Evolutionary conservation across 129 eudicot genomes (phyloP).

Genomic region (Escallonia herrerae): DNA sequence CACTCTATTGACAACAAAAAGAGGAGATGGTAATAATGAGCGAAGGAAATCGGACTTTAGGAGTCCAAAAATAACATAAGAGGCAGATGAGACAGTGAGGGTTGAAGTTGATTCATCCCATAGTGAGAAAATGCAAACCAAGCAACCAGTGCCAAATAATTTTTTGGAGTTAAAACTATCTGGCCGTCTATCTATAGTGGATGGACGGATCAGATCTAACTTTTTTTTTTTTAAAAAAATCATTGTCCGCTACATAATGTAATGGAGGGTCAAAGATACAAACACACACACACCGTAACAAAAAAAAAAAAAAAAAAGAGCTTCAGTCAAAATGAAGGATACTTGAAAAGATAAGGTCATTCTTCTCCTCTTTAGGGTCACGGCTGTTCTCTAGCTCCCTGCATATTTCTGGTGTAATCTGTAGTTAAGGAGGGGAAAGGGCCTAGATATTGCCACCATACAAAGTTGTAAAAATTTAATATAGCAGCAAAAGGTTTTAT

Average conservation of each 20-base stretch:
- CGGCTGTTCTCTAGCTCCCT: constrained; percentile 82
- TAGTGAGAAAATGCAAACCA: too few relatives aligned
- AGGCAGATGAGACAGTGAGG: too few relatives aligned
- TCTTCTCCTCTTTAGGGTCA: constrained; percentile 86
- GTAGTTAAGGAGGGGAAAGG: constrained; percentile 13
- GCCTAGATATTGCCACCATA: background rate
- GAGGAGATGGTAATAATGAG: constrained; percentile 52
- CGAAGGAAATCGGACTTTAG: constrained; percentile 32
- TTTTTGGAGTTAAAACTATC: too few relatives aligned
- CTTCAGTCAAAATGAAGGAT: constrained; percentile 44
- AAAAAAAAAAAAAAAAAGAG: background rate
- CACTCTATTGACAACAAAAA: constrained; percentile 53
- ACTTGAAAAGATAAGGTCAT: constrained; percentile 68
- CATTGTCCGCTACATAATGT: too few relatives aligned
- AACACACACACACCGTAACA: too few relatives aligned
- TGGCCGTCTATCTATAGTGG: too few relatives aligned
- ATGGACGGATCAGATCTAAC: too few relatives aligned
- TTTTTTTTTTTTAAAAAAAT: too few relatives aligned
- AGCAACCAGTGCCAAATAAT: too few relatives aligned
- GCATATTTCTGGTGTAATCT: constrained; percentile 88
- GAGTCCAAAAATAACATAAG: background rate
- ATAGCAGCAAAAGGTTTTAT: background rate
- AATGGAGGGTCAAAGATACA: too few relatives aligned
- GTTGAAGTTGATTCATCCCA: too few relatives aligned
- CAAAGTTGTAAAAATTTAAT: background rate